Base-by-base conservation (phyloP, 192 early-diverging fungal genomes). In the Coemansia reversa region DNA sequence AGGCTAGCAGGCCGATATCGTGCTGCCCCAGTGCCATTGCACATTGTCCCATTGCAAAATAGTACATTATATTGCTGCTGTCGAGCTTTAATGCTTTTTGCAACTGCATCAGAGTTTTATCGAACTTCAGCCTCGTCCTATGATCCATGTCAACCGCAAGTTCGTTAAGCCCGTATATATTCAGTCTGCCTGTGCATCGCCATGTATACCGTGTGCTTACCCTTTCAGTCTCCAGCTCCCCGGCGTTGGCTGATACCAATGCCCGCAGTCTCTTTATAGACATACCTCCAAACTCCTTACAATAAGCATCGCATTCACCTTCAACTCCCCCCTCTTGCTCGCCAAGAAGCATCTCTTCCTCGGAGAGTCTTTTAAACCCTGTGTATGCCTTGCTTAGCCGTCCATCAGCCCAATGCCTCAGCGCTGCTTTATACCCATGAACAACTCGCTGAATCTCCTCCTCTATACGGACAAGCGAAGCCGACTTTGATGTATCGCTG, bases 271-370 rank as follows among this genome's bases (percentile, higher is more conserved):
- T 60, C 22, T 45, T 33, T 27, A 75, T 75, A 42, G 32, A 7
- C 24, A 81, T 63, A 23, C 78, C 78, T 19, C 78, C 66, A 51
- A 69, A 55, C 33, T 81, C 78, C 30, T 51, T 62, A 24, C 73
- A 69, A 57, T 75, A 72, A 29, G 78, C 73, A 28, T 51, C 55
- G 51, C 69, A 81, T 24, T 81, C 78, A 33, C 56, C 53, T 48
- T 81, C 78, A 11, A 69, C n/a, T 5, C 64, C 65, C 0, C 55
- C 16, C 19, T 69, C 65, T 47, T 75, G 72, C 2, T 29, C 28
- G 7, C 30, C 23, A 4, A 58, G 27, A 22, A 80, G 32, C 20
- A 80, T 42, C 3, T 25, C 8, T 11, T 67, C 48, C 7, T 27
- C 49, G 1, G 60, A 59, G 22, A 80, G 55, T 25, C 9, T n/a